These are phyloP conservation scores for Trichophyton mentagrophytes DNA, from an alignment of 2,329 filamentous ascomycete species.

Conservation along the genomic window DNA sequence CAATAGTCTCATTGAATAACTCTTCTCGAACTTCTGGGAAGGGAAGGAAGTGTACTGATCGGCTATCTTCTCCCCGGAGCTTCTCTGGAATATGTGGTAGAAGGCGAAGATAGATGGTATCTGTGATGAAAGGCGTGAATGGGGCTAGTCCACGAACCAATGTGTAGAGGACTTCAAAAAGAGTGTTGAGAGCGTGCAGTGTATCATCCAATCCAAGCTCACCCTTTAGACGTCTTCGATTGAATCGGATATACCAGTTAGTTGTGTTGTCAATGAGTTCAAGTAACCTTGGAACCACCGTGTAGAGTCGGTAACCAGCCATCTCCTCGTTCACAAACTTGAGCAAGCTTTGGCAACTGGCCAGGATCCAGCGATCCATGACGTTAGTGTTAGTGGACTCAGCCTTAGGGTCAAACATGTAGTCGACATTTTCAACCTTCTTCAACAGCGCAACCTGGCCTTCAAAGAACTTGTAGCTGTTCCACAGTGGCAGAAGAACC, in stretches of 20 bases:
- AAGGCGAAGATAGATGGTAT: conserved; percentile 81
- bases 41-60: conserved; percentile 82
- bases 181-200: conserved; percentile 76
- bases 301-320: conserved; percentile 69
- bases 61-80: conserved; percentile 55
- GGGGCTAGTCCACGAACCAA: conserved; percentile 78
- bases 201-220: conserved; percentile 79
- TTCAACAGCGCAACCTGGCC: conserved; percentile 75
- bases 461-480: conserved; percentile 93
- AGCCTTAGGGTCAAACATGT: conserved; percentile 61
- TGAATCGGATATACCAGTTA: conserved; percentile 98
- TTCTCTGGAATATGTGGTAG: conserved; percentile 67
- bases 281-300: conserved; percentile 74
- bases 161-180: conserved; percentile 87
- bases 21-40: conserved; percentile 84
- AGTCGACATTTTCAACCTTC: conserved; percentile 69
- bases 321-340: conserved; percentile 91
- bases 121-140: conserved; percentile 90
- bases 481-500: conserved; percentile 84
- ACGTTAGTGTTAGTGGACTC: conserved; percentile 73
- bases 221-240: conserved; percentile 79
- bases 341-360: conserved; percentile 78
- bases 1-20: conserved; percentile 73
- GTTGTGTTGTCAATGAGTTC: conserved; percentile 83
- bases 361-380: conserved; percentile 92